phyloP scores from a whole-genome alignment of 1,139 yeast species.

The Candida sanyaensis region DNA sequence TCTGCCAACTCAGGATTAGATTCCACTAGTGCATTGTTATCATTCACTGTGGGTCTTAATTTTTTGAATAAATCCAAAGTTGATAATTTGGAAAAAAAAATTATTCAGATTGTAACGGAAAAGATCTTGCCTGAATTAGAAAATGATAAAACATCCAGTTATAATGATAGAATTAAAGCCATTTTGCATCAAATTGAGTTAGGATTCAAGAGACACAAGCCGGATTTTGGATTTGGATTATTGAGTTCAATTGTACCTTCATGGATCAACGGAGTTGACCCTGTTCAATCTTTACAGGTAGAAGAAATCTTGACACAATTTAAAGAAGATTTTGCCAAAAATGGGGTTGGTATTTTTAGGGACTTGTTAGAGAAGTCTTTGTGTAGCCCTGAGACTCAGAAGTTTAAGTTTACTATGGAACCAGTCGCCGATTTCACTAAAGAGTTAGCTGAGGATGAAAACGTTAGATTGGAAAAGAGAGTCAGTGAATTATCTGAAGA shows the following conservation, averaged over 20 bases:
- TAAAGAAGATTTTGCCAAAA: constrained; percentile 53
- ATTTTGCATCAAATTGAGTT: constrained; percentile 87
- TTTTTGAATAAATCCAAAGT: constrained; percentile 62
- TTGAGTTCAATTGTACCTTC: constrained; percentile 75
- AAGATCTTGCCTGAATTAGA: constrained; percentile 44
- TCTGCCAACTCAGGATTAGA: constrained; percentile 89
- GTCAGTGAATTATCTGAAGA: constrained; percentile 47
- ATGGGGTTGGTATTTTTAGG: constrained; percentile 62
- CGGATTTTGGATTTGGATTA: constrained; percentile 85
- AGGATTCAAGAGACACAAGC: constrained; percentile 79
- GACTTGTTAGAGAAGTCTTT: constrained; percentile 57
- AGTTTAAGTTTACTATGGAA: constrained; percentile 71
- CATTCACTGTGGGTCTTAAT: constrained; percentile 85
- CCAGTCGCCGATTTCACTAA: constrained; percentile 62
- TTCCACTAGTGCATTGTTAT: constrained; percentile 72
- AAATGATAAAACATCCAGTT: constrained; percentile 44
- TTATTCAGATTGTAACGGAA: constrained; percentile 40
- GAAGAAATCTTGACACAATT: constrained; percentile 61
- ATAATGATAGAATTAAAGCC: constrained; percentile 72
- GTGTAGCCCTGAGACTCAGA: constrained; percentile 47
- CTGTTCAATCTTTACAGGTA: constrained; percentile 65
- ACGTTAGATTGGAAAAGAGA: constrained; percentile 46
- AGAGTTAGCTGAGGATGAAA: constrained; percentile 56
- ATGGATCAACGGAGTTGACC: constrained; percentile 80
- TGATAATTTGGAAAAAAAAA: constrained; percentile 43